A percentile compares a stretch with the other conserved stretches of the same genome.
Conservation (phyloP, 345 rosid species). For the Salix arbutifolia region DNA sequence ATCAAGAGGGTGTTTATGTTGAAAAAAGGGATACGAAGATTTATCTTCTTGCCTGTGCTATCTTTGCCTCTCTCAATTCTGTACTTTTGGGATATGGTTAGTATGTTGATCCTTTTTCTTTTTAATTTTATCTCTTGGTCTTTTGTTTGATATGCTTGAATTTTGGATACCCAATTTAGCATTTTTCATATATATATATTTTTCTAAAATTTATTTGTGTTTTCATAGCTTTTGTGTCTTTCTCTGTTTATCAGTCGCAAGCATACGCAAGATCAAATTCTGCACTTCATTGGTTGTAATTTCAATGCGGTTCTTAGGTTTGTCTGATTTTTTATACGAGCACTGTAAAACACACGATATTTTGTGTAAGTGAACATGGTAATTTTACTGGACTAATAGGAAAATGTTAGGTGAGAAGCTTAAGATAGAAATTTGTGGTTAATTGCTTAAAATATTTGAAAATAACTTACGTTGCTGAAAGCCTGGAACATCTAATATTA, state of each 20-base stretch:
- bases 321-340: background rate
- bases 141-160: background rate
- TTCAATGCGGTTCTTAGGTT: background rate
- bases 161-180: background rate
- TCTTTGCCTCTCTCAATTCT: constrained; percentile 27
- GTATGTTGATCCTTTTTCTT: background rate
- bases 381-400: background rate
- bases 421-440: no score
- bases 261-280: background rate
- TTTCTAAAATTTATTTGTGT: background rate
- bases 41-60: constrained; percentile 14
- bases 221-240: background rate
- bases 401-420: background rate
- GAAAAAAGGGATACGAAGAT: background rate
- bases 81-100: constrained; percentile 28
- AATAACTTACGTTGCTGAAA: no score
- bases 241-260: background rate
- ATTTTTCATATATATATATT: background rate
- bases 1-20: background rate
- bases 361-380: no score
- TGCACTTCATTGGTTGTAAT: background rate
- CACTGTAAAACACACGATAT: no score
- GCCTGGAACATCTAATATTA: no score
- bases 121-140: background rate
- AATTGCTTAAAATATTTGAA: no score